Evolutionary conservation across 2,329 filamentous ascomycete genomes (phyloP).

Genomic region (Penicillium sp.): DNA sequence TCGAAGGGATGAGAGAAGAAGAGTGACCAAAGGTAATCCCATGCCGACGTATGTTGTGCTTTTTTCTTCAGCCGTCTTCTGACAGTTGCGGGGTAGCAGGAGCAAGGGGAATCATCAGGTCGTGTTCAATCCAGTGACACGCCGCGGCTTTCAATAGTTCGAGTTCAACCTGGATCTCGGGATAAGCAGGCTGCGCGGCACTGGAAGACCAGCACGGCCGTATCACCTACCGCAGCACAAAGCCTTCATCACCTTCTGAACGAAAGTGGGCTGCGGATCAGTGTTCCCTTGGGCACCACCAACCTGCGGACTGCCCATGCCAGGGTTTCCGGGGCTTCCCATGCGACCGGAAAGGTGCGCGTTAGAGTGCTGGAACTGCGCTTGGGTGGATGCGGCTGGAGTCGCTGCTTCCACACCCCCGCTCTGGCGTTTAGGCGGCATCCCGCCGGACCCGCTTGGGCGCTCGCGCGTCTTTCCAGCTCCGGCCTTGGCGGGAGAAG

Average conservation of each 20-base stretch:
- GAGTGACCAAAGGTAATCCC: conserved; percentile 17
- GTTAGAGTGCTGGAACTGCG: conserved; percentile 93
- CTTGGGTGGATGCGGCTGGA: conserved; percentile 84
- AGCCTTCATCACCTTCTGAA: conserved; percentile 88
- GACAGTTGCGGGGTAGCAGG: conserved; percentile 14
- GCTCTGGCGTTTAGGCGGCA: conserved; percentile 70
- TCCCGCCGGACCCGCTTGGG: conserved; percentile 70
- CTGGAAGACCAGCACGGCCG: conserved; percentile 11
- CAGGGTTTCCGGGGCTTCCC: conserved; percentile 53
- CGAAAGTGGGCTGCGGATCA: conserved; percentile 71
- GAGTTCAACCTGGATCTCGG: conserved; percentile 33
- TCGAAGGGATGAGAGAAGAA: conserved; percentile 6
- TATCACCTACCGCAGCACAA: conserved; percentile 72
- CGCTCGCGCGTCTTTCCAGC: conserved; percentile 67
- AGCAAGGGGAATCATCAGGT: conserved; percentile 9
- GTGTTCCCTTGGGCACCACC: conserved; percentile 52
- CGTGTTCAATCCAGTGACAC: conserved; percentile 13
- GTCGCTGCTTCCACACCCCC: conserved; percentile 64
- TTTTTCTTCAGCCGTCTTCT: conserved; percentile 14
- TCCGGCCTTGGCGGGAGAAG: conserved; percentile 72
- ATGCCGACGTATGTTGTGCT: conserved; percentile 16
- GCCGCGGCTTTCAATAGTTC: conserved; percentile 11
- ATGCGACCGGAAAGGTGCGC: conserved; percentile 69
- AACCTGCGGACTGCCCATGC: conserved; percentile 54
- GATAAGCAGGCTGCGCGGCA: conserved; percentile 22